phyloP scores from a whole-genome alignment of 129 eudicot genomes.

The Ambrosia artemisiifolia region DNA sequence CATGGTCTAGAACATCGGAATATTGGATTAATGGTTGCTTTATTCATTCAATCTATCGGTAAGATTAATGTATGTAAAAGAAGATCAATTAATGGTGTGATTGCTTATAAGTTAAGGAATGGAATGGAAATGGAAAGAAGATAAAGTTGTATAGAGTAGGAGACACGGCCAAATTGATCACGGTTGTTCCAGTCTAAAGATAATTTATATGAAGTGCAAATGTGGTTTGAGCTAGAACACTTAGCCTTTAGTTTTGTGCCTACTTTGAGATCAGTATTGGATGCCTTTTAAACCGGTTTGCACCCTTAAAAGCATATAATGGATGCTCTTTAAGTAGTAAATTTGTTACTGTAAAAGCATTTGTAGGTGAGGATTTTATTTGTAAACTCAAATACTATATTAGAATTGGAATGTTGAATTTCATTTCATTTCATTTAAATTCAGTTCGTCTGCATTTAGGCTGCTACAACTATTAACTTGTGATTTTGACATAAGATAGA shows the following conservation, averaged over 20 bases:
- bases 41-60: background rate
- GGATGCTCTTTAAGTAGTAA: background rate
- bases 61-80: conserved; percentile 9
- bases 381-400: background rate
- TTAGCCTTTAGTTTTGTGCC: conserved; percentile 1
- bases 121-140: background rate
- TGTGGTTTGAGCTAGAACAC: background rate
- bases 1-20: background rate
- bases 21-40: background rate
- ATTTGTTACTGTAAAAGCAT: background rate
- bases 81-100: background rate
- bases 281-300: background rate
- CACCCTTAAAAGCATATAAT: background rate
- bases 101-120: background rate
- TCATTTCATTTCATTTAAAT: background rate
- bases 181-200: background rate
- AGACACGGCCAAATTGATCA: background rate
- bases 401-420: background rate
- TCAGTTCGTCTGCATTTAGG: background rate
- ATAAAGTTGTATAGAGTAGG: background rate
- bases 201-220: background rate
- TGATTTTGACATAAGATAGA: conserved; percentile 9
- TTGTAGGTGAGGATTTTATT: background rate
- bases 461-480: conserved; percentile 1
- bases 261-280: conserved; percentile 6